Evolutionary conservation across 441 rosid species (phyloP).

Genomic region (Eugenia klotzschiana): DNA sequence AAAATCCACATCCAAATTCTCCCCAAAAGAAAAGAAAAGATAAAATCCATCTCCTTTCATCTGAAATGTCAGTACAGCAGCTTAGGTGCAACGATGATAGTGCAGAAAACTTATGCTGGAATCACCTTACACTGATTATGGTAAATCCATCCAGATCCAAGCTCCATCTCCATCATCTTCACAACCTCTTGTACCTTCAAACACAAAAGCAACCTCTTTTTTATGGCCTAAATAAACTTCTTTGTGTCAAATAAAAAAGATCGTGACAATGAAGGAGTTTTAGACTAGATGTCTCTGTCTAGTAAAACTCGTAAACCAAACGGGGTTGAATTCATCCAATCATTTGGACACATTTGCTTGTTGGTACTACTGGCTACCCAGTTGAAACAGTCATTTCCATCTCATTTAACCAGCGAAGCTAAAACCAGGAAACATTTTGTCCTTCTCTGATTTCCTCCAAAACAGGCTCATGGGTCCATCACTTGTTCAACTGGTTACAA

Average conservation of each 20-base stretch:
- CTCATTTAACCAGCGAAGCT: not conserved
- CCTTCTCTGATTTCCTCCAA: not conserved
- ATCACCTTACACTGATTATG: slow-evolving; percentile 35
- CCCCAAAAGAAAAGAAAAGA: not conserved
- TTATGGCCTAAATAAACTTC: not conserved
- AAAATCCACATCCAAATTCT: not conserved
- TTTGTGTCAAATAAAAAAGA: not conserved
- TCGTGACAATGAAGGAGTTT: not conserved
- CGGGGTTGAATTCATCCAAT: not conserved
- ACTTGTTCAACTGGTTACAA: not conserved
- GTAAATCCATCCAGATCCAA: slow-evolving; percentile 72
- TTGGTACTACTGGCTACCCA: not conserved
- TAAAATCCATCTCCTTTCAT: not conserved
- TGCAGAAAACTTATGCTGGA: not conserved
- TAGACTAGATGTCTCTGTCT: not conserved
- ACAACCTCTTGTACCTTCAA: slow-evolving; percentile 64
- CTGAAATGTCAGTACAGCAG: not conserved
- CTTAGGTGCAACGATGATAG: not conserved
- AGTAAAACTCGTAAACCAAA: not conserved
- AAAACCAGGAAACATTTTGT: not conserved
- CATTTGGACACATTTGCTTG: not conserved
- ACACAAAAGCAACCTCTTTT: not conserved
- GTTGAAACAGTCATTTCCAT: not conserved
- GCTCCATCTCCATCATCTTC: slow-evolving; percentile 69
- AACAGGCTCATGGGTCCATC: not conserved